phyloP scores from a whole-genome alignment of 345 rosid species.

The Clausena lansium region DNA sequence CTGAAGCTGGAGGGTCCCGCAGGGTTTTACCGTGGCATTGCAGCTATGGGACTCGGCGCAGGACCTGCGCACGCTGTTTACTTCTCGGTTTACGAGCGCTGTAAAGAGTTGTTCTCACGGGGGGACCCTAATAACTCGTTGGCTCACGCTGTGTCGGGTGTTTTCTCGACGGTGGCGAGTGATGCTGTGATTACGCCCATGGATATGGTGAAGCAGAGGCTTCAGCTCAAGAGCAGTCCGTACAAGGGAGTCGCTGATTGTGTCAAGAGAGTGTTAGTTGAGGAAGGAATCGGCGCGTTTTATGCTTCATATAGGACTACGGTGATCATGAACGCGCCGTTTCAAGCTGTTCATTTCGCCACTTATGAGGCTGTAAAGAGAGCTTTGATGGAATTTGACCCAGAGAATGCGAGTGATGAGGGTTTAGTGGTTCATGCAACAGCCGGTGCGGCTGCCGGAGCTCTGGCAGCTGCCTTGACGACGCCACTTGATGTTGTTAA shows the following conservation, averaged over 20 bases:
- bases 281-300: constrained; percentile 56
- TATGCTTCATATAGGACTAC: constrained; percentile 68
- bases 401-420: constrained; percentile 47
- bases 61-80: constrained; percentile 85
- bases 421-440: constrained; percentile 68
- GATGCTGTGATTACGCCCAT: constrained; percentile 72
- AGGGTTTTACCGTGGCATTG: constrained; percentile 66
- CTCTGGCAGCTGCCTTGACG: constrained; percentile 71
- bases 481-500: constrained; percentile 92
- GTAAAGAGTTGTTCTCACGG: constrained; percentile 50
- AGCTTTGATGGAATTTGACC: constrained; percentile 50
- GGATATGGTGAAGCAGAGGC: constrained; percentile 84
- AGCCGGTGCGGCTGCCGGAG: constrained; percentile 93
- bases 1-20: constrained; percentile 50
- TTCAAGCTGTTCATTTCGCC: constrained; percentile 62
- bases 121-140: constrained; percentile 44
- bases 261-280: constrained; percentile 49
- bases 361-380: constrained; percentile 68
- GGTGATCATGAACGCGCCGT: constrained; percentile 75
- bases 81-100: constrained; percentile 62
- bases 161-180: constrained; percentile 60
- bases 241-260: constrained; percentile 67
- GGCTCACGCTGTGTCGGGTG: constrained; percentile 67
- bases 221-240: constrained; percentile 46
- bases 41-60: constrained; percentile 80